A percentile compares a stretch with the other conserved stretches of the same genome.
Conservation (phyloP, 768 basidiomycete genomes). For the Lenzites betulinus region DNA sequence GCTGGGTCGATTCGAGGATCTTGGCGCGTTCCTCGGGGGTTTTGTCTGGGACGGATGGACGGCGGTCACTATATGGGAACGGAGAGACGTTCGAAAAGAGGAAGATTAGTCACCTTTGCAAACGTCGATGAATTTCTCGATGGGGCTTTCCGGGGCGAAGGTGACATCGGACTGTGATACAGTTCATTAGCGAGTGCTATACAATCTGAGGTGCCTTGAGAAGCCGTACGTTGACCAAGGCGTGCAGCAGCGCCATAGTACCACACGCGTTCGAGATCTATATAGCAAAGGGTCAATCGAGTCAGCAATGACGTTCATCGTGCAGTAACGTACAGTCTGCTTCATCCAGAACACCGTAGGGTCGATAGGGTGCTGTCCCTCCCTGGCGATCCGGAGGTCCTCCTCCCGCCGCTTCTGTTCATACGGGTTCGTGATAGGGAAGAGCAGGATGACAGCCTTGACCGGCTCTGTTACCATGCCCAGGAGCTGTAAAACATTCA, state of each 20-base stretch:
- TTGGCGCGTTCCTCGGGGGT: conserved; percentile 74
- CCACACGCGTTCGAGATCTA: conserved; percentile 38
- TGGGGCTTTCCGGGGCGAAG: conserved; percentile 55
- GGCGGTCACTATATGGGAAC: not conserved
- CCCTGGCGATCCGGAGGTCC: conserved; percentile 53
- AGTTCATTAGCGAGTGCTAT: not conserved
- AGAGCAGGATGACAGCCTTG: conserved; percentile 84
- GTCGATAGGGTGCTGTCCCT: conserved; percentile 53
- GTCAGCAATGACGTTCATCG: not conserved
- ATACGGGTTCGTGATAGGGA: conserved; percentile 63
- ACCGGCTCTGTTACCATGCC: conserved; percentile 69
- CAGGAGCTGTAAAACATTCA: conserved; percentile 55
- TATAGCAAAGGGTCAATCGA: not conserved
- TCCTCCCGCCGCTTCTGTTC: conserved; percentile 57
- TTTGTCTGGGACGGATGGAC: conserved; percentile 45
- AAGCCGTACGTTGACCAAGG: conserved; percentile 71
- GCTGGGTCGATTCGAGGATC: conserved; percentile 69
- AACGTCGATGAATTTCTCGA: conserved; percentile 66
- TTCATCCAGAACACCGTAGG: conserved; percentile 83
- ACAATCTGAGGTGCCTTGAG: not conserved
- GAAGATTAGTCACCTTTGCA: conserved; percentile 48
- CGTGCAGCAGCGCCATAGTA: conserved; percentile 32
- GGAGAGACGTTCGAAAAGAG: not conserved
- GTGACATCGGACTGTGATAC: conserved; percentile 55
- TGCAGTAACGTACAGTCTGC: conserved; percentile 64